A percentile compares a stretch with the other conserved stretches of the same genome.
phyloP scores from a whole-genome alignment of 441 rosid genomes.

The Raphanus hybrid region DNA sequence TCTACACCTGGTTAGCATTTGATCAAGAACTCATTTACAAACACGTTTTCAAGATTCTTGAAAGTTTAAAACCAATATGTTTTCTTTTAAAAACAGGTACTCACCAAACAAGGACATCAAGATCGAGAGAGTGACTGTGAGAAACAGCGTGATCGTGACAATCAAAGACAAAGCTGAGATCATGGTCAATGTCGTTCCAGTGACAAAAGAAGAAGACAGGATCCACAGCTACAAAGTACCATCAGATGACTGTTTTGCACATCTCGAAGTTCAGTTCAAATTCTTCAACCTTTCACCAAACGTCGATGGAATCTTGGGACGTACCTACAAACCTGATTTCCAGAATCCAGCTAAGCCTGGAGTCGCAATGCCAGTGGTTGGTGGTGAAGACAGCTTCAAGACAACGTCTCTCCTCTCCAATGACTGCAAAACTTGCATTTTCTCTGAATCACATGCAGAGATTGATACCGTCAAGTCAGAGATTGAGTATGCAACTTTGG shows the following conservation, averaged over 20 bases:
- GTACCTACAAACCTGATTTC: slow-evolving; percentile 74
- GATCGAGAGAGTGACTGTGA: slow-evolving; percentile 61
- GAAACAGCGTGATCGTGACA: slow-evolving; percentile 61
- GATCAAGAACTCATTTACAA: background rate
- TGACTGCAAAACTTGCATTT: slow-evolving; percentile 59
- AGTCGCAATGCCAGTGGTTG: slow-evolving; percentile 73
- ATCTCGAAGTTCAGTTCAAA: slow-evolving; percentile 72
- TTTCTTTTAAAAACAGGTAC: slow-evolving; percentile 27
- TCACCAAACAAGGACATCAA: slow-evolving; percentile 53
- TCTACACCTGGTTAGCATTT: slow-evolving; percentile 52
- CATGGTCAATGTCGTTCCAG: slow-evolving; percentile 72
- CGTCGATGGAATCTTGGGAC: slow-evolving; percentile 76
- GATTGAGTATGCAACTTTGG: slow-evolving; percentile 46
- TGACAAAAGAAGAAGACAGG: slow-evolving; percentile 76
- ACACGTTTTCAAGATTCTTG: slow-evolving; percentile 48
- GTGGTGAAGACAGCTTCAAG: slow-evolving; percentile 69
- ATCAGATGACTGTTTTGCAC: slow-evolving; percentile 67
- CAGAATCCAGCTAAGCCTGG: slow-evolving; percentile 71
- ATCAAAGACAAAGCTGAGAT: slow-evolving; percentile 62
- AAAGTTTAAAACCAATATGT: background rate
- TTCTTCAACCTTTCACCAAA: slow-evolving; percentile 62
- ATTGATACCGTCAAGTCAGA: slow-evolving; percentile 26
- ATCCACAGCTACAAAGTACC: slow-evolving; percentile 72
- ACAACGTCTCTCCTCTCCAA: slow-evolving; percentile 58
- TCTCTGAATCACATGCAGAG: slow-evolving; percentile 44